Conservation (phyloP, 805 yeast genomes). For the Kluyveromyces lactis region DNA sequence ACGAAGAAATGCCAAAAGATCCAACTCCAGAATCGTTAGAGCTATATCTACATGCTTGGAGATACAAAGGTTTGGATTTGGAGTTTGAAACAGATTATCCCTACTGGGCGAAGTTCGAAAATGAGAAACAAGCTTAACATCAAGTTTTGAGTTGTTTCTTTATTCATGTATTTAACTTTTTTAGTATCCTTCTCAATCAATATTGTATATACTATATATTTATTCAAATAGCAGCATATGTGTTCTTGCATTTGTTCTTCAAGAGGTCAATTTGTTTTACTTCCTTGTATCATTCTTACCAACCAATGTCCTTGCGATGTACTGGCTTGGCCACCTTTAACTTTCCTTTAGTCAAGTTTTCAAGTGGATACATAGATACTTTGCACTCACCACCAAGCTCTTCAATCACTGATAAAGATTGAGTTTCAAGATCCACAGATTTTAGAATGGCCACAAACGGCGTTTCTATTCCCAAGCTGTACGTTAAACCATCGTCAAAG, state of each 20-base stretch:
- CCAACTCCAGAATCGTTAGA: constrained; percentile 23
- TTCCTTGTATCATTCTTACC: too few relatives aligned
- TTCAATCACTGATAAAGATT: constrained; percentile 62
- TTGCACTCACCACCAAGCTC: constrained; percentile 44
- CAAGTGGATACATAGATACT: constrained; percentile 54
- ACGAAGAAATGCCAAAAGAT: constrained; percentile 15
- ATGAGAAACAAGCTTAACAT: too few relatives aligned
- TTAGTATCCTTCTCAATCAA: too few relatives aligned
- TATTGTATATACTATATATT: too few relatives aligned
- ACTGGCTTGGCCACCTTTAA: constrained; percentile 73
- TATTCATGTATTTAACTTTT: too few relatives aligned
- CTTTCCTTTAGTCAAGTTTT: constrained; percentile 72
- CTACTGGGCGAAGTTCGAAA: constrained; percentile 31
- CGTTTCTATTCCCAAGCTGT: constrained; percentile 50
- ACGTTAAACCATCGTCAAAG: constrained; percentile 45
- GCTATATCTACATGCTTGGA: constrained; percentile 29
- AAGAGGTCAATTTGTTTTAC: too few relatives aligned
- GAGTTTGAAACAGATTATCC: constrained; percentile 39
- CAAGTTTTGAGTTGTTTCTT: too few relatives aligned
- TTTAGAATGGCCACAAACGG: constrained; percentile 54
- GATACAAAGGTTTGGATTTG: constrained; percentile 29
- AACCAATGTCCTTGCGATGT: constrained; percentile 62
- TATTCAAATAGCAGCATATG: too few relatives aligned
- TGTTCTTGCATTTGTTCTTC: too few relatives aligned
- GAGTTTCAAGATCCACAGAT: constrained; percentile 68